Percentiles rank a stretch among this genome's conserved stretches.
Evolutionary conservation across 225 moss, liverwort and hornwort species (phyloP).

Genomic region (Pleurozium schreberi): DNA sequence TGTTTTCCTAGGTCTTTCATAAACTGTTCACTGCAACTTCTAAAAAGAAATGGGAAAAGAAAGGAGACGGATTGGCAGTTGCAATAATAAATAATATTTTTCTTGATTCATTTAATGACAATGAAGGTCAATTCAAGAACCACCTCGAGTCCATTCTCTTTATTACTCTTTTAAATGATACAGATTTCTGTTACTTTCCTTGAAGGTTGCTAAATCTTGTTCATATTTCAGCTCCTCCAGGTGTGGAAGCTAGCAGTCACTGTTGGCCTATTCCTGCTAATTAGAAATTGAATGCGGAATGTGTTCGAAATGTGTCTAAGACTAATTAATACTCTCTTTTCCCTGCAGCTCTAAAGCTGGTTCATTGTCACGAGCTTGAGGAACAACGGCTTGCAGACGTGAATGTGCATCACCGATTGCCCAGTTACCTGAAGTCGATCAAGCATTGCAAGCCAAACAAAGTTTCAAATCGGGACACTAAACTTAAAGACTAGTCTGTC

Average conservation of each 20-base stretch:
- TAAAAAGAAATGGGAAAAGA: too few relatives aligned
- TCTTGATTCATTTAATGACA: too few relatives aligned
- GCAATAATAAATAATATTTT: too few relatives aligned
- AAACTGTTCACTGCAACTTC: too few relatives aligned
- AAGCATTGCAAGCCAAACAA: background rate
- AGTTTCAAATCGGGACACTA: background rate
- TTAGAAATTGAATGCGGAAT: background rate
- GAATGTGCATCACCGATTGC: background rate
- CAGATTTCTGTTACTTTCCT: background rate
- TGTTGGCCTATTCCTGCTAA: background rate
- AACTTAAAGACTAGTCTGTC: background rate
- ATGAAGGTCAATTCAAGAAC: too few relatives aligned
- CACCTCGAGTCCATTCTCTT: too few relatives aligned
- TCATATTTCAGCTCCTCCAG: background rate
- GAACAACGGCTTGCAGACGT: background rate
- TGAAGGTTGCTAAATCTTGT: background rate
- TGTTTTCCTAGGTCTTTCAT: too few relatives aligned
- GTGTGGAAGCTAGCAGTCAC: background rate
- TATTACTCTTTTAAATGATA: too few relatives aligned
- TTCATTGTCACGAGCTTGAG: constrained; percentile 62
- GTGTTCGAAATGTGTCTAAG: background rate
- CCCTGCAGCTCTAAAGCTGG: constrained; percentile 67
- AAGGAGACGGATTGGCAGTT: too few relatives aligned
- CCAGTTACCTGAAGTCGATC: background rate
- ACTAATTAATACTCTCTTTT: background rate